These are phyloP conservation scores for Xenoacremonium recifei DNA, from an alignment of 2,329 filamentous ascomycete genomes.

Conservation along the genomic window DNA sequence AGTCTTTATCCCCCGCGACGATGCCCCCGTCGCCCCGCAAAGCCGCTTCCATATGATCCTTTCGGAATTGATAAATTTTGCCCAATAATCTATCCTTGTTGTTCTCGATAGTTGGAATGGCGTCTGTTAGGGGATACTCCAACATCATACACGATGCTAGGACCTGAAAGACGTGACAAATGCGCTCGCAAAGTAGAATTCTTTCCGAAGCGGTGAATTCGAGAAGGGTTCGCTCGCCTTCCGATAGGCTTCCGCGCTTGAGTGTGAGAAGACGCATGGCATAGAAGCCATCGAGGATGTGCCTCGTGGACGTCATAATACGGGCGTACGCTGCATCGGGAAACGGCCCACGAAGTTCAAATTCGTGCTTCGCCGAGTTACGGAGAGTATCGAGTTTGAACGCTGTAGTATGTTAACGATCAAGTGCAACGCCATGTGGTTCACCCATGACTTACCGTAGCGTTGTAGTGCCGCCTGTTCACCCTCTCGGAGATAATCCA, in stretches of 20 bases:
- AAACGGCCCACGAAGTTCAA: slow-evolving; percentile 85
- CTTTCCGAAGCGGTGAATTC: slow-evolving; percentile 78
- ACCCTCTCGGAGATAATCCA: slow-evolving; percentile 79
- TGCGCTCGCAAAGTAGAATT: slow-evolving; percentile 77
- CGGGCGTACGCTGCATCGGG: slow-evolving; percentile 69
- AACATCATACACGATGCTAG: slow-evolving; percentile 91
- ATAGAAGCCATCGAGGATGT: slow-evolving; percentile 90
- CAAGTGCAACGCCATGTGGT: not conserved
- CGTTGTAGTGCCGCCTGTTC: slow-evolving; percentile 87
- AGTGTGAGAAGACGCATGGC: slow-evolving; percentile 92
- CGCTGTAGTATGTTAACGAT: slow-evolving; percentile 32
- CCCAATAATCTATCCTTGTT: slow-evolving; percentile 80
- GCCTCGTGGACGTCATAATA: slow-evolving; percentile 76
- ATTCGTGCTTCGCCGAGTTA: slow-evolving; percentile 74
- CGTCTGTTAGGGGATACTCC: slow-evolving; percentile 89
- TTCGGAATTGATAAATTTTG: slow-evolving; percentile 84
- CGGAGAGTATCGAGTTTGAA: slow-evolving; percentile 73
- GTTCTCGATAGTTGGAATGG: slow-evolving; percentile 78
- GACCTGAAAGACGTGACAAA: slow-evolving; percentile 84
- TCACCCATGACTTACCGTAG: slow-evolving; percentile 47
- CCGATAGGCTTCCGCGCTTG: slow-evolving; percentile 71
- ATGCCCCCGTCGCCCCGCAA: slow-evolving; percentile 24
- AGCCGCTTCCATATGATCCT: slow-evolving; percentile 52
- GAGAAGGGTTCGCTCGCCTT: slow-evolving; percentile 79
- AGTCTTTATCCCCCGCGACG: slow-evolving; percentile 70